Percentiles rank a stretch among this genome's conserved stretches.
Evolutionary conservation across 768 basidiomycete genomes (phyloP).

Genomic region (Russula brevipes): DNA sequence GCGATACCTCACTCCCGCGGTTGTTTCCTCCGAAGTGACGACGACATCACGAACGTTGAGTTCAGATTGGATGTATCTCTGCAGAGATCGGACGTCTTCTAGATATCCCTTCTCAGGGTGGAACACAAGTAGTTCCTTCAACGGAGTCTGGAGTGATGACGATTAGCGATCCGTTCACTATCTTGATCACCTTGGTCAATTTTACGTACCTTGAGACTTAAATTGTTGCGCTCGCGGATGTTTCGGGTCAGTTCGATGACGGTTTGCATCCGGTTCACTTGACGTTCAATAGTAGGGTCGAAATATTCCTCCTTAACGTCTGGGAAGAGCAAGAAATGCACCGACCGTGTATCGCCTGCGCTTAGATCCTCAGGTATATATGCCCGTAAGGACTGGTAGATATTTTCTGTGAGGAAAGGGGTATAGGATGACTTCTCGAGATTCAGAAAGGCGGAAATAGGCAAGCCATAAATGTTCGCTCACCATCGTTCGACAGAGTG

Average conservation of each 20-base stretch:
- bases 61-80: conserved; percentile 88
- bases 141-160: conserved; percentile 58
- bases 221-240: conserved; percentile 78
- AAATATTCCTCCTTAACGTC: conserved; percentile 92
- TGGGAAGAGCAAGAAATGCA: conserved; percentile 95
- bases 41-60: conserved; percentile 89
- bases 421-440: conserved; percentile 84
- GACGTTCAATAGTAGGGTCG: conserved; percentile 86
- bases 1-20: conserved; percentile 84
- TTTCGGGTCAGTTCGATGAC: conserved; percentile 90
- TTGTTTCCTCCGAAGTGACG: conserved; percentile 82
- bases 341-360: conserved; percentile 76
- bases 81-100: conserved; percentile 76
- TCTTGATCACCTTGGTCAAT: not conserved
- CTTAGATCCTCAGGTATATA: conserved; percentile 75
- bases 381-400: conserved; percentile 85
- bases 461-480: conserved; percentile 27
- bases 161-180: not conserved
- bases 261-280: conserved; percentile 90
- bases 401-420: conserved; percentile 94
- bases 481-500: conserved; percentile 93
- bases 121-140: conserved; percentile 91
- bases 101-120: conserved; percentile 82
- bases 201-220: conserved; percentile 79
- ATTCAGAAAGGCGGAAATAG: conserved; percentile 3